Evolutionary conservation across 495 filamentous ascomycete species (phyloP), one percentile per base, ranked within the genome.

Genomic region (Podospora fimiseda): DNA sequence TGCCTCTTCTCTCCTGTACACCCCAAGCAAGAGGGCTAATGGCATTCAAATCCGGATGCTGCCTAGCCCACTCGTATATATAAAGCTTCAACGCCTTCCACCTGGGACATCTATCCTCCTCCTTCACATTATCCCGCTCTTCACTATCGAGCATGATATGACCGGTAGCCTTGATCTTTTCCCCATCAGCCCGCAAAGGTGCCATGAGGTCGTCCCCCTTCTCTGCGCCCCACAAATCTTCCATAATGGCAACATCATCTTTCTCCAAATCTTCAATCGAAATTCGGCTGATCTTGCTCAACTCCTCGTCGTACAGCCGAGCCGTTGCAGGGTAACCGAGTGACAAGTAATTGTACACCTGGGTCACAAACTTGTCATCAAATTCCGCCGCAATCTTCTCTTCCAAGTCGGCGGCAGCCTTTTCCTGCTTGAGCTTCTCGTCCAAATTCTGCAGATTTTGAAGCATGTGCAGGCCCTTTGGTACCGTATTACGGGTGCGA

Each of bases 261-360:
- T 72, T 71, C 52, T 87, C 75, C 38, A 96, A 75, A 41, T 87
- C 79, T 21, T 76, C 72, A 23, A 88, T 54, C 0, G 77, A 51
- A 18, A 92, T 82, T 3, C 77, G 74, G 24, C 85, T 86, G 44
- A 95, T 90, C 63, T 82, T 84, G 62, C 82, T 79, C 19, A 96
- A 74, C 69, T 96, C 91, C 39, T 79, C 70, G 65, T 96, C 91
- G 62, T 85, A 96, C 48, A 79, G 79, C 11, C 86, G 81, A 9
- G 90, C 91, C 21, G 90, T 77, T 14, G 87, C 82, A 7, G 90
- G 89, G 65, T 94, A 96, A 2, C 91, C 90, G 18, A 96, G 78
- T 1, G 89, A 94, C 13, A 96, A 76, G 69, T 96, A 96, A 64
- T 96, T 95, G 74, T 91, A 96, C 15, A 96, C 89, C 67, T 96